Evolutionary conservation across 148 eudicot species (phyloP), one percentile per base, ranked within the genome.

Genomic region (Silene latifolia): DNA sequence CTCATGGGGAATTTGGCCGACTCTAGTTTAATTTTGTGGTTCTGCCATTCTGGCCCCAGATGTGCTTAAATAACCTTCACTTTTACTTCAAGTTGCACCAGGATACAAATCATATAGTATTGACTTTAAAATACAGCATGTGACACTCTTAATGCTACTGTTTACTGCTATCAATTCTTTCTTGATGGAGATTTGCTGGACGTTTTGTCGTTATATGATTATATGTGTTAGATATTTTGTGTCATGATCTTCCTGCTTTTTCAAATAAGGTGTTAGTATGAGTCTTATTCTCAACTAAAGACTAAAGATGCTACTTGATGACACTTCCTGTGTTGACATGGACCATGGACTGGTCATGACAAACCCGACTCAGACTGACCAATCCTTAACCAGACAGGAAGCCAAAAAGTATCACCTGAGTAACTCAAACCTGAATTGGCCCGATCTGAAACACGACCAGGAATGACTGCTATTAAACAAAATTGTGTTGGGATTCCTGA

Each of bases 181-280:
- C 67, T 5, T 24, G 39, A 13, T 63, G 67, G 4, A 63, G 20
- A 2, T 62, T 62, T 62, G 25, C 35, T 62, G 66, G 17, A 29
- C 4, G 2, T 27, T 12, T 39, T 39, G 67, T 11, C n/a, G 44
- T 27, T 24, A 25, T 24, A 14, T 27, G 67, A 63, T 63, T 29
- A 27, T 63, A 39, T 39, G 44, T 39, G 8, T 27, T 63, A 4
- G 67, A 63, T 29, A 63, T 59, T 58, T 59, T 19, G 21, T 59
- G 63, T 59, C 63, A 59, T 59, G 10, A 59, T 56, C 60, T 56
- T 20, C 63, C 25, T 59, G 63, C 11, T 59, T n/a, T 59, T 59
- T n/a, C 44, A 19, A n/a, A 7, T 63, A 29, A 24, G 13, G 17
- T 5, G 66, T 62, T 62, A 0, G 18, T 29, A 15, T 63, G 14